A percentile compares a stretch with the other conserved stretches of the same genome.
Evolutionary conservation across 2,329 filamentous ascomycete genomes (phyloP).

Genomic region (Taxawa tesnikishii): DNA sequence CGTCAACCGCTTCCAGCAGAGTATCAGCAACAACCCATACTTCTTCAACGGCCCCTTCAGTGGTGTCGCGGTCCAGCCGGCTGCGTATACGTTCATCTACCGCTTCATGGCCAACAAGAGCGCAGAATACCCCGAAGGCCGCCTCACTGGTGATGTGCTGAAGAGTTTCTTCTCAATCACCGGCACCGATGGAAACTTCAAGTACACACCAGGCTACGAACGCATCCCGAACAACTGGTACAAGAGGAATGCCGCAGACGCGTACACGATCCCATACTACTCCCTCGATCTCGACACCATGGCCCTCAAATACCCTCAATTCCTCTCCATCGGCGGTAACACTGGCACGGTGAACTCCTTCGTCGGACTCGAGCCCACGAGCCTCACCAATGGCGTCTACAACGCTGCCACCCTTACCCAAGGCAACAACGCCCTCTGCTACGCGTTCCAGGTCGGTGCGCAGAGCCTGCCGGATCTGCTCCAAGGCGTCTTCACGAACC

Average conservation of each 20-base stretch:
- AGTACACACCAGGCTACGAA: constrained; percentile 23
- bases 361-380: constrained; percentile 19
- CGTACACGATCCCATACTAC: constrained; percentile 21
- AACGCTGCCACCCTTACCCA: constrained; percentile 29
- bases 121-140: constrained; percentile 23
- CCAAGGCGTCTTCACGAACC: constrained; percentile 22
- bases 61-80: constrained; percentile 12
- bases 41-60: constrained; percentile 11
- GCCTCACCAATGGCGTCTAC: constrained; percentile 28
- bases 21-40: constrained; percentile 17
- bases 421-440: constrained; percentile 37
- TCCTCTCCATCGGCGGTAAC: constrained; percentile 23
- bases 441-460: constrained; percentile 27
- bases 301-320: constrained; percentile 17
- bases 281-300: constrained; percentile 10
- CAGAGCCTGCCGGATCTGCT: constrained; percentile 31
- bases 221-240: constrained; percentile 29
- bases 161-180: constrained; percentile 27
- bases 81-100: constrained; percentile 20
- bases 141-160: constrained; percentile 22
- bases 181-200: constrained; percentile 19
- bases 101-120: constrained; percentile 28
- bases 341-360: constrained; percentile 21
- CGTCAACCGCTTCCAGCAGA: constrained; percentile 16
- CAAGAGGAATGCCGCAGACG: constrained; percentile 15